Percentiles rank a stretch among this genome's conserved stretches.
Conservation (phyloP, 1,284 basidiomycete species). For the Naganishia cerealis region DNA sequence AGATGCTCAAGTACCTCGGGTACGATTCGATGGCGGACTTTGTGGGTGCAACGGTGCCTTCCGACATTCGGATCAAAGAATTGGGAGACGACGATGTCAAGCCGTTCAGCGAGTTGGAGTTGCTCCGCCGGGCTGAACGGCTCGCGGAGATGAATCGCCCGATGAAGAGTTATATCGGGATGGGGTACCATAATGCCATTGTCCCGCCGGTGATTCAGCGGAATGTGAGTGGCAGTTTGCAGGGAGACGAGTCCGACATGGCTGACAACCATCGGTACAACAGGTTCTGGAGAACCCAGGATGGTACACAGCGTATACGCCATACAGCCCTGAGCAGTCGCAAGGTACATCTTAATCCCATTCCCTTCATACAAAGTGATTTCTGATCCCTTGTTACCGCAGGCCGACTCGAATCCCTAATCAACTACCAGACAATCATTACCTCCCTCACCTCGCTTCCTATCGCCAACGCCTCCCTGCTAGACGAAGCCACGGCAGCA, state of each 20-base stretch:
- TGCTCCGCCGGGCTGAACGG: slow-evolving; percentile 71
- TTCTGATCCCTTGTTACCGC: slow-evolving; percentile 45
- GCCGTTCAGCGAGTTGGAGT: slow-evolving; percentile 80
- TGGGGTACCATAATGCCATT: slow-evolving; percentile 95
- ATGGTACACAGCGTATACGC: slow-evolving; percentile 98
- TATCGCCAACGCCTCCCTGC: slow-evolving; percentile 87
- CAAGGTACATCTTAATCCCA: slow-evolving; percentile 40
- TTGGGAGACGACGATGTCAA: slow-evolving; percentile 69
- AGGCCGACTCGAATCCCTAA: slow-evolving; percentile 90
- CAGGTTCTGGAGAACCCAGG: slow-evolving; percentile 93
- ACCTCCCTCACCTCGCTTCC: slow-evolving; percentile 92
- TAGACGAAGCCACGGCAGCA: slow-evolving; percentile 89
- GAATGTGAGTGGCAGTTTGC: slow-evolving; percentile 63
- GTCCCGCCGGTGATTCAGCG: slow-evolving; percentile 89
- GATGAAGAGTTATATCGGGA: slow-evolving; percentile 91
- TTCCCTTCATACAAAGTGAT: neutral
- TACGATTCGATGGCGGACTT: slow-evolving; percentile 85
- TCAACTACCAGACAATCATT: slow-evolving; percentile 97
- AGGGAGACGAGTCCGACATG: neutral
- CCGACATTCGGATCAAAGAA: slow-evolving; percentile 69
- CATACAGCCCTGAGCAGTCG: slow-evolving; percentile 58
- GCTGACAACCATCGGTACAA: neutral
- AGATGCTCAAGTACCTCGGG: slow-evolving; percentile 78
- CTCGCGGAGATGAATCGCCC: slow-evolving; percentile 76
- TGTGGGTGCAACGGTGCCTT: slow-evolving; percentile 74